Percentiles rank a stretch among this genome's conserved stretches.
Evolutionary conservation across 164 flowering plant species (phyloP).

Genomic region (grape (Vitis vinifera)): DNA sequence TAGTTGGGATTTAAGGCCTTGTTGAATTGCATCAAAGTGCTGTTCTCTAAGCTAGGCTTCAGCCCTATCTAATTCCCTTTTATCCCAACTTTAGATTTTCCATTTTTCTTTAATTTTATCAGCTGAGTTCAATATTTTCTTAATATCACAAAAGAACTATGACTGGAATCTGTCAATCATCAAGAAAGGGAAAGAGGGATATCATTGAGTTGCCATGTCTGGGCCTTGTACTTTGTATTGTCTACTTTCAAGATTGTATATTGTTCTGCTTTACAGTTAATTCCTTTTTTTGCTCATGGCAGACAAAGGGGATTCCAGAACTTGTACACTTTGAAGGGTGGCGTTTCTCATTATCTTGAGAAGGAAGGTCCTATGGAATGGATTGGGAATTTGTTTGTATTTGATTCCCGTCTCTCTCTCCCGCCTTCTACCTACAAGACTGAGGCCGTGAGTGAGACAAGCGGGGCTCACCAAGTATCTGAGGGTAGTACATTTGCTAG

Average conservation of each 20-base stretch:
- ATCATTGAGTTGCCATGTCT: too few species aligned
- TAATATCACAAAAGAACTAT: too few species aligned
- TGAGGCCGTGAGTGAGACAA: constrained; percentile 22
- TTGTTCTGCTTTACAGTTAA: neutral
- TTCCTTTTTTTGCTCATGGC: constrained; percentile 11
- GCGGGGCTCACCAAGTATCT: constrained; percentile 18
- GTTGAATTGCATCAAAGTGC: too few species aligned
- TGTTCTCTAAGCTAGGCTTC: too few species aligned
- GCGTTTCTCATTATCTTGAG: constrained; percentile 81
- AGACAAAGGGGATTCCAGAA: constrained; percentile 81
- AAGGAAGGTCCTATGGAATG: constrained; percentile 79
- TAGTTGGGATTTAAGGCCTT: too few species aligned
- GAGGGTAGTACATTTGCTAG: constrained; percentile 47
- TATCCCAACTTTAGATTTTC: too few species aligned
- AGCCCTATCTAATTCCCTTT: too few species aligned
- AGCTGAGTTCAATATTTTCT: too few species aligned
- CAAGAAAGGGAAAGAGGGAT: too few species aligned
- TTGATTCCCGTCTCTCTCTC: constrained; percentile 88
- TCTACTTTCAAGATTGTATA: constrained; percentile 1
- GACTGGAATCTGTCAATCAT: too few species aligned
- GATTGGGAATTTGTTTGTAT: constrained; percentile 88
- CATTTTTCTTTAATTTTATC: too few species aligned
- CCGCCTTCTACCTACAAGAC: constrained; percentile 77
- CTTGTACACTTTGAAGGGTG: constrained; percentile 86
- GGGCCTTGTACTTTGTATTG: neutral